Conservation (phyloP, 805 yeast genomes). For the Saturnispora mendoncae region DNA sequence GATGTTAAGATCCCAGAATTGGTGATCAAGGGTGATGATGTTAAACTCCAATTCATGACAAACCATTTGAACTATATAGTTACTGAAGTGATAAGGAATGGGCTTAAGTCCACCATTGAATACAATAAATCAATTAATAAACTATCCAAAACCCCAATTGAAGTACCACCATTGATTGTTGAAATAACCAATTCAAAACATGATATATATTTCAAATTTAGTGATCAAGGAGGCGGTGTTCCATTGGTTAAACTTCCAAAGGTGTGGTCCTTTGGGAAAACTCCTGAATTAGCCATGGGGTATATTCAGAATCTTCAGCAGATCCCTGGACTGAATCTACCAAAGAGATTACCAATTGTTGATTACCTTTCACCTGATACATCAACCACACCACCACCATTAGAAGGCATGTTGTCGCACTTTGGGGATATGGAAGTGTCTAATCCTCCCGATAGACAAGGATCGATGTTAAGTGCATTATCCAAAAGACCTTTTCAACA, state of each 20-base stretch:
- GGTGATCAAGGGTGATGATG: slow-evolving; percentile 65
- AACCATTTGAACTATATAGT: slow-evolving; percentile 80
- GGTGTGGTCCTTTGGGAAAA: slow-evolving; percentile 84
- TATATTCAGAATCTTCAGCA: slow-evolving; percentile 60
- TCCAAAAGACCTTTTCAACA: slow-evolving; percentile 65
- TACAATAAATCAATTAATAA: slow-evolving; percentile 28
- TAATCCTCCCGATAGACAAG: slow-evolving; percentile 18
- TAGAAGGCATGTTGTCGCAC: slow-evolving; percentile 23
- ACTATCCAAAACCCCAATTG: slow-evolving; percentile 14
- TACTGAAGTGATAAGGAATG: slow-evolving; percentile 81
- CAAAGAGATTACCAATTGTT: slow-evolving; percentile 21
- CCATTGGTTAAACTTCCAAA: slow-evolving; percentile 46
- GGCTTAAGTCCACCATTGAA: slow-evolving; percentile 71
- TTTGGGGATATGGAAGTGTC: slow-evolving; percentile 28
- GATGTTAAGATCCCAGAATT: slow-evolving; percentile 61
- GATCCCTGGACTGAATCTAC: slow-evolving; percentile 51
- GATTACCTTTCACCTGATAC: slow-evolving; percentile 13
- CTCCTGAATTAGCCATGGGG: slow-evolving; percentile 47
- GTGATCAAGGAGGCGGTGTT: slow-evolving; percentile 90
- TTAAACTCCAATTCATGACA: slow-evolving; percentile 72
- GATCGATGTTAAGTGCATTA: slow-evolving; percentile 52
- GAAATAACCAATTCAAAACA: slow-evolving; percentile 60
- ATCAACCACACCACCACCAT: slow-evolving; percentile 6
- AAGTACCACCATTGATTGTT: slow-evolving; percentile 69
- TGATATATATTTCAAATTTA: slow-evolving; percentile 64